Evolutionary conservation across 495 filamentous ascomycete species (phyloP).

Genomic region (Trichoderma parareesei): DNA sequence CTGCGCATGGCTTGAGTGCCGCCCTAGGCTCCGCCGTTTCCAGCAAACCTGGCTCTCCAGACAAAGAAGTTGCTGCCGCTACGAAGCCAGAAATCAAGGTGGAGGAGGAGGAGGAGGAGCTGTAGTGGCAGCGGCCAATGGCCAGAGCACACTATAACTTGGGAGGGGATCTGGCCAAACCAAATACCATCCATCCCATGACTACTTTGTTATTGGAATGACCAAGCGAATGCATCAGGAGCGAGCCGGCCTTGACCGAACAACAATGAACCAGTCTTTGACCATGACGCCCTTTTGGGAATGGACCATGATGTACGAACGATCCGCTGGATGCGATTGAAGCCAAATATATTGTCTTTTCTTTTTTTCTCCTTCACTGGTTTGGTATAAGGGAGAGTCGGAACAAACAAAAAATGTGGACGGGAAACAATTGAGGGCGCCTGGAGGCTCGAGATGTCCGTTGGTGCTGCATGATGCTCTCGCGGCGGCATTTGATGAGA

Average conservation of each 20-base stretch:
- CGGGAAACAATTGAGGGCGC: background rate
- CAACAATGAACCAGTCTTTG: background rate
- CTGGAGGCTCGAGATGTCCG: background rate
- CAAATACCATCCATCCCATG: background rate
- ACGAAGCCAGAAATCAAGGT: conserved; percentile 3
- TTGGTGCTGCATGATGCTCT: background rate
- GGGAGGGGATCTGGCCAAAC: background rate
- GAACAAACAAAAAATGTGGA: conserved; percentile 3
- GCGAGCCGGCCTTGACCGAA: background rate
- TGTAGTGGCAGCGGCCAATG: background rate
- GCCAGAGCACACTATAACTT: background rate
- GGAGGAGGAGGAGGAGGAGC: conserved; percentile 12
- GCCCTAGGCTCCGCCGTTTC: conserved; percentile 5
- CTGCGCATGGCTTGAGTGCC: conserved; percentile 10
- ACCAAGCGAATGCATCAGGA: background rate
- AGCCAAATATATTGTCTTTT: background rate
- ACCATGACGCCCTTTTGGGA: background rate
- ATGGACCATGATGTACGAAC: conserved; percentile 8
- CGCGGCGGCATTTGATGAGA: background rate
- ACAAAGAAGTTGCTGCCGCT: background rate
- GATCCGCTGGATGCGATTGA: background rate
- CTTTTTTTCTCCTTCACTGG: background rate
- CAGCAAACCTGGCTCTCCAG: background rate
- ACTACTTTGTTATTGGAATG: conserved; percentile 3
- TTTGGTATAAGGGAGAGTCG: background rate